Evolutionary conservation across 2,329 filamentous ascomycete genomes (phyloP), one percentile per base, ranked within the genome.

Genomic region (Pseudomassariella vexata): DNA sequence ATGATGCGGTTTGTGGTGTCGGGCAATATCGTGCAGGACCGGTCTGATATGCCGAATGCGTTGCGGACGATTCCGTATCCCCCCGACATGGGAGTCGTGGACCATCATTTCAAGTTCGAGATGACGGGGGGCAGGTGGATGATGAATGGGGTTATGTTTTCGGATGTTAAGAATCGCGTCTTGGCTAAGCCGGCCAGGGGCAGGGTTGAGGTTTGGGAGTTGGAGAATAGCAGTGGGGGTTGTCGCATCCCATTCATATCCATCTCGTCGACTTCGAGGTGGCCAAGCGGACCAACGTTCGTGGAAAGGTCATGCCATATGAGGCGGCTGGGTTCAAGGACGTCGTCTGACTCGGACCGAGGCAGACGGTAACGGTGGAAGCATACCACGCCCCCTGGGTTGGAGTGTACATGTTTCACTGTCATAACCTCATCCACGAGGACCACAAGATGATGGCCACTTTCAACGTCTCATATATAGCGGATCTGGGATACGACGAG

Each of bases 221-320:
- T 73, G 7, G 57, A 62, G 36, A 75, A 78, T 48, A 57, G 54
- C 19, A 60, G 59, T 10, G 70, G 66, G 9, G 65, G 62, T 19
- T 70, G 68, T 49, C 64, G 2, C 73, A 77, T 41, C 73, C 71
- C 1, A 56, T 69, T 22, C 74, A 78, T 48, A 65, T 78, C 30
- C 74, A 79, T 44, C 59, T 78, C 1, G 65, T 79, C 29, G 73
- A 77, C 44, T 71, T 79, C 50, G 64, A 68, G 35, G 57, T 78
- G 21, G 43, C 76, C 18, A 59, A 56, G 9, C 66, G 73, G 12
- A 62, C 47, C 0, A 65, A 66, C 8, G 63, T 62, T 8, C 27
- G 56, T 14, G 55, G 60, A 4, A 46, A 42, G 9, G 62, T 76
- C 4, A 42, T 60, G 39, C 61, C 68, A 0, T 77, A 78, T 41